These are phyloP conservation scores for Strobilomyces echinocephalus DNA, from an alignment of 768 basidiomycete genomes.

Conservation along the genomic window DNA sequence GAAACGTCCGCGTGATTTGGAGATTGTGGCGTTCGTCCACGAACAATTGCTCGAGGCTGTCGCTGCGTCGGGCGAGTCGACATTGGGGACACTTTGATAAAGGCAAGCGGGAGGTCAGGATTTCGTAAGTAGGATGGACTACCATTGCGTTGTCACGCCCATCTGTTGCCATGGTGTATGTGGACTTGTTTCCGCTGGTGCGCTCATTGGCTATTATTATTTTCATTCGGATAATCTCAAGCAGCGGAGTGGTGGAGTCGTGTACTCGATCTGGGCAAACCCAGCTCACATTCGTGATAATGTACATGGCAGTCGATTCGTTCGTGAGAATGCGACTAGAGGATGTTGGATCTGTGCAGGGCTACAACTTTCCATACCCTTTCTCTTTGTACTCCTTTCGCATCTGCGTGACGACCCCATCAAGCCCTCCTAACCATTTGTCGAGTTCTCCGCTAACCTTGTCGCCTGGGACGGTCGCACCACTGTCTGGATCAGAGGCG, in stretches of 20 bases:
- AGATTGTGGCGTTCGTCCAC: slow-evolving; percentile 23
- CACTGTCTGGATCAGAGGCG: slow-evolving; percentile 56
- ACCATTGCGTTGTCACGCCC: no score
- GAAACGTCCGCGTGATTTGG: slow-evolving; percentile 30
- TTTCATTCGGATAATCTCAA: no score
- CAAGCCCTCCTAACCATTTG: slow-evolving; percentile 59
- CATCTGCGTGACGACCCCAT: slow-evolving; percentile 47
- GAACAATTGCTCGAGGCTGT: slow-evolving; percentile 12
- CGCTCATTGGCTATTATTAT: no score
- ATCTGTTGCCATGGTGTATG: no score
- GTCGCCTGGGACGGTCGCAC: slow-evolving; percentile 37
- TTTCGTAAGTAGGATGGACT: not conserved
- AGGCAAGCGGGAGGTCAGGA: not conserved
- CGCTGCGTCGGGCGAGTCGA: not conserved
- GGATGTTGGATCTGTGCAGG: not conserved
- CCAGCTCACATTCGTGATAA: not conserved
- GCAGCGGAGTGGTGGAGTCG: no score
- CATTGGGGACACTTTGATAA: not conserved
- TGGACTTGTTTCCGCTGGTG: no score
- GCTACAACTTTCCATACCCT: slow-evolving; percentile 41
- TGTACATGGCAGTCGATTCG: not conserved
- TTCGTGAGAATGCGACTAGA: not conserved
- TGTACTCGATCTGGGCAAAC: not conserved
- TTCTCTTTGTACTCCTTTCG: slow-evolving; percentile 52
- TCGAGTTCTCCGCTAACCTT: slow-evolving; percentile 50